Conservation (phyloP, 2,329 filamentous ascomycete species). For the Bimuria novae-zelandiae region DNA sequence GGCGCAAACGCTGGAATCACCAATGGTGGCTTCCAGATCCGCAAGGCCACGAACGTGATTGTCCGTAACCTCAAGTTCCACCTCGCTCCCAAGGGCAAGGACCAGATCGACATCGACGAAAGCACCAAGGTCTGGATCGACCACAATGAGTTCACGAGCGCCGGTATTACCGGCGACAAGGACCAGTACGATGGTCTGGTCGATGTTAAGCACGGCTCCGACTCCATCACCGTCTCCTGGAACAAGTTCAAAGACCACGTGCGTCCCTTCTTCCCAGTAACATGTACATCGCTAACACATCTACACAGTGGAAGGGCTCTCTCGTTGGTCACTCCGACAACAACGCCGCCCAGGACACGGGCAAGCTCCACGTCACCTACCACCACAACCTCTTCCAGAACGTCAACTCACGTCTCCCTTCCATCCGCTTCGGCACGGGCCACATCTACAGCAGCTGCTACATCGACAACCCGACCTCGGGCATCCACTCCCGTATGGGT, state of each 20-base stretch:
- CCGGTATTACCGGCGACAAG: conserved; percentile 44
- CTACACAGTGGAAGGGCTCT: conserved; percentile 58
- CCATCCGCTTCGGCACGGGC: conserved; percentile 67
- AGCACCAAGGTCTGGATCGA: conserved; percentile 66
- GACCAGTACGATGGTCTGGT: conserved; percentile 49
- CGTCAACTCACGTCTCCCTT: conserved; percentile 66
- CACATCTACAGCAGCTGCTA: conserved; percentile 63
- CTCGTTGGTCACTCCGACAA: conserved; percentile 64
- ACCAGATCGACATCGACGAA: conserved; percentile 63
- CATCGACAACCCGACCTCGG: conserved; percentile 42
- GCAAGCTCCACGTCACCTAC: conserved; percentile 67
- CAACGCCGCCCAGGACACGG: conserved; percentile 59
- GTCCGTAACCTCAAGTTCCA: conserved; percentile 66
- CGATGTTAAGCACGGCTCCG: conserved; percentile 66
- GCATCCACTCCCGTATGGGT: conserved; percentile 50
- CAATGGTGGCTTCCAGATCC: conserved; percentile 59
- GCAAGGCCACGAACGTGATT: conserved; percentile 62
- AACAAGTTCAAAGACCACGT: conserved; percentile 60
- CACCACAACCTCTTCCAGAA: conserved; percentile 69
- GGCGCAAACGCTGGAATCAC: conserved; percentile 47
- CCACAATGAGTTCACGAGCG: conserved; percentile 67
- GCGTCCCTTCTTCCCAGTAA: conserved; percentile 9
- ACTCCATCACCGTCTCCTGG: conserved; percentile 62
- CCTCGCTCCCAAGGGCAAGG: conserved; percentile 61
- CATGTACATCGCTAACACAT: conserved; percentile 5